A percentile compares a stretch with the other conserved stretches of the same genome.
Evolutionary conservation across 805 yeast genomes (phyloP).

Genomic region (Kluyveromyces lactis): DNA sequence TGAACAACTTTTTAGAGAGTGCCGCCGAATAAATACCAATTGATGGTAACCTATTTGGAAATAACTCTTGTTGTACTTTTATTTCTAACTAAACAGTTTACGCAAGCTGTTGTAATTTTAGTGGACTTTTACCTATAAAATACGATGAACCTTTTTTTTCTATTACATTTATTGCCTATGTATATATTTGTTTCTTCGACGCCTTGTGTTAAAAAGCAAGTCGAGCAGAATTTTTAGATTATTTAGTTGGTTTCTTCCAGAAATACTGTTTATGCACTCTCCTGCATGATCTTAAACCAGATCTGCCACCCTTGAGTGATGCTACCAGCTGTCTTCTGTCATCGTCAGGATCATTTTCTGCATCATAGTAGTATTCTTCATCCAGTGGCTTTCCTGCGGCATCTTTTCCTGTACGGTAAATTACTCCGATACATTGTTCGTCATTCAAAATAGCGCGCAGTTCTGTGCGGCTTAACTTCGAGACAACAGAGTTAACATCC

Average conservation of each 20-base stretch:
- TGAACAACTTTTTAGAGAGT: conserved; percentile 42
- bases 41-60: neutral
- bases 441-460: conserved; percentile 37
- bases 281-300: conserved; percentile 81
- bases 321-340: conserved; percentile 64
- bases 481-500: conserved; percentile 49
- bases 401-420: conserved; percentile 84
- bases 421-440: conserved; percentile 70
- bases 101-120: neutral
- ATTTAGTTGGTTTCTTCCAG: conserved; percentile 38
- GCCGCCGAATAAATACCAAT: conserved; percentile 29
- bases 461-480: conserved; percentile 37
- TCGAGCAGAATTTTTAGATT: too few species aligned
- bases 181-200: too few species aligned
- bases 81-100: neutral
- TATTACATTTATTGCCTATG: too few species aligned
- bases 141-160: neutral
- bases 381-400: conserved; percentile 94
- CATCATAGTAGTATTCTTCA: conserved; percentile 85
- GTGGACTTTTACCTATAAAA: neutral
- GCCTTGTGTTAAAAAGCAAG: too few species aligned
- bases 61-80: neutral
- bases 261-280: conserved; percentile 77
- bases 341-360: conserved; percentile 69
- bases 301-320: conserved; percentile 66